phyloP scores from a whole-genome alignment of 108 stramenopile species.

The Epipyxis sp. region DNA sequence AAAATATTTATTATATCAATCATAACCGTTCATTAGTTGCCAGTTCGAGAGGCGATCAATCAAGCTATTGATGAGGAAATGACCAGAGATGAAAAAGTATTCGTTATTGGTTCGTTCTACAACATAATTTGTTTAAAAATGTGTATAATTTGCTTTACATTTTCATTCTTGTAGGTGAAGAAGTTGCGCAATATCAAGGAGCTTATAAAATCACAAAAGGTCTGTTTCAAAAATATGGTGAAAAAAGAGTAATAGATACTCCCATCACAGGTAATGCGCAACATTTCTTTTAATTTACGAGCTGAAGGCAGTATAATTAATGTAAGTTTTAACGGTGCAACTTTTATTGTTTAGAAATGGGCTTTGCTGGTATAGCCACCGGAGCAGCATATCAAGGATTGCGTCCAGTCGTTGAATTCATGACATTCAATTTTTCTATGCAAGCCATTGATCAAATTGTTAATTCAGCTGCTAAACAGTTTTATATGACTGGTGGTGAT shows the following conservation, averaged over 20 bases:
- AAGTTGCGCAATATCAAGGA: constrained; percentile 98
- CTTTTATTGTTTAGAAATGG: too few species aligned
- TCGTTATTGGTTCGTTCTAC: not conserved
- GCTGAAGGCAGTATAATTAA: too few species aligned
- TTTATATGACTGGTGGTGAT: constrained; percentile 95
- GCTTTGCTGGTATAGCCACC: constrained; percentile 76
- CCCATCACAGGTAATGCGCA: too few species aligned
- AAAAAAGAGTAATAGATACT: constrained; percentile 95
- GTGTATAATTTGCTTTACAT: constrained; percentile 62
- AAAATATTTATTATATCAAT: too few species aligned
- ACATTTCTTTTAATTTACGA: too few species aligned
- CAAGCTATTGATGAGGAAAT: constrained; percentile 89
- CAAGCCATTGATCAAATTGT: constrained; percentile 99
- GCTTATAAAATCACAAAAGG: constrained; percentile 99
- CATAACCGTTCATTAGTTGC: constrained; percentile 73
- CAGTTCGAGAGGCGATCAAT: constrained; percentile 96
- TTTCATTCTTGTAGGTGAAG: constrained; percentile 93
- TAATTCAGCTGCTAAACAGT: constrained; percentile 95
- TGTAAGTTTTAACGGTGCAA: not conserved
- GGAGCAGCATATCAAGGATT: constrained; percentile 91
- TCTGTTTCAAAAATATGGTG: constrained; percentile 94
- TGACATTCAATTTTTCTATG: constrained; percentile 99
- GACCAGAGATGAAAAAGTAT: not conserved
- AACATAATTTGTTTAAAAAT: not conserved
- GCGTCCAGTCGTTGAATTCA: constrained; percentile 94